These are phyloP conservation scores for Starmera amethionina DNA, from an alignment of 805 yeast species.

Conservation along the genomic window DNA sequence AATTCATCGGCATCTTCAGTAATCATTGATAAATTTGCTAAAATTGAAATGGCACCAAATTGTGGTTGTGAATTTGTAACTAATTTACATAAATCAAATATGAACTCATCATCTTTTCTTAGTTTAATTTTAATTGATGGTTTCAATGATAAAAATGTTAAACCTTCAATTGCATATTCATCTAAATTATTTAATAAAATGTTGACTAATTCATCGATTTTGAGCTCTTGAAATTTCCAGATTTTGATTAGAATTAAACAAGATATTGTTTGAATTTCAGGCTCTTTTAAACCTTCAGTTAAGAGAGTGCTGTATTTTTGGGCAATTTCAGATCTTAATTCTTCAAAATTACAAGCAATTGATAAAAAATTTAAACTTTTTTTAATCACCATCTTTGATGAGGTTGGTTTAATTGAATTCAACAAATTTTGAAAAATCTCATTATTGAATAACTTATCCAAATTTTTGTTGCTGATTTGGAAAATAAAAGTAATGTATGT, in stretches of 20 bases:
- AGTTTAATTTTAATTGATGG: constrained; percentile 24
- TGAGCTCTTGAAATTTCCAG: constrained; percentile 36
- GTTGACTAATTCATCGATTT: constrained; percentile 25
- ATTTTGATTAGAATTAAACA: constrained; percentile 42
- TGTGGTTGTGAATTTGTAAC: constrained; percentile 9
- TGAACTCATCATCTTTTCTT: constrained; percentile 26
- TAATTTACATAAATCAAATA: constrained; percentile 20
- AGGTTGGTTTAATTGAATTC: constrained; percentile 4
- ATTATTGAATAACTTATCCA: constrained; percentile 14
- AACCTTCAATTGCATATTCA: constrained; percentile 30
- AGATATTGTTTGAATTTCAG: constrained; percentile 23
- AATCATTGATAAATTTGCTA: constrained; percentile 22
- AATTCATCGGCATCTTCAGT: constrained; percentile 18
- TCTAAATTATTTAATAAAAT: constrained; percentile 15
- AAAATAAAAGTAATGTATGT: constrained; percentile 9
- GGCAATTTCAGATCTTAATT: constrained; percentile 36
- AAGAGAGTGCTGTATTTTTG: constrained; percentile 33
- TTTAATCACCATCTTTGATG: constrained; percentile 9
- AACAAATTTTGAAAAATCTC: constrained; percentile 19
- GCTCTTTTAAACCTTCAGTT: constrained; percentile 23
- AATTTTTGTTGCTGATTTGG: constrained; percentile 2
- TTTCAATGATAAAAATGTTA: constrained; percentile 40
- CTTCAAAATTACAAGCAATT: constrained; percentile 40
- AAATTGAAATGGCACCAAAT: constrained; percentile 24
- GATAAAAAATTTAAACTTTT: constrained; percentile 28